Evolutionary conservation across 2,329 filamentous ascomycete genomes (phyloP).

Genomic region (Geosmithia putterillii): DNA sequence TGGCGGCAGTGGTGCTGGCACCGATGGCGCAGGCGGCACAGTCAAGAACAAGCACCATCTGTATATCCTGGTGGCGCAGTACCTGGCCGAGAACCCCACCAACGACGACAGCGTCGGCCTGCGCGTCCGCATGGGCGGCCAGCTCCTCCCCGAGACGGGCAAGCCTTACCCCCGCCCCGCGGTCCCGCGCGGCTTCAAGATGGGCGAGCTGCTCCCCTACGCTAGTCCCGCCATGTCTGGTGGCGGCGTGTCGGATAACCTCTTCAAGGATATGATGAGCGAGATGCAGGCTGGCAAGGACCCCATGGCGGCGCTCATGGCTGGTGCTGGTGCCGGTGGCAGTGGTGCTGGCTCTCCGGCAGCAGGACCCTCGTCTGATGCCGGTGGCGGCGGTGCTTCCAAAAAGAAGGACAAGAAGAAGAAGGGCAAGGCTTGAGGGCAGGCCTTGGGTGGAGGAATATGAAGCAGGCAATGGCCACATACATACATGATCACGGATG

Average conservation of each 20-base stretch:
- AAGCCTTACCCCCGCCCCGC: conserved; percentile 61
- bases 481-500: background rate
- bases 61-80: conserved; percentile 65
- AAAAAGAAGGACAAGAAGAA: conserved; percentile 38
- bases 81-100: conserved; percentile 68
- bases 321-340: conserved; percentile 13
- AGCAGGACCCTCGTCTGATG: background rate
- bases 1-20: too few relatives aligned
- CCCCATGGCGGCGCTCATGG: conserved; percentile 29
- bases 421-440: conserved; percentile 24
- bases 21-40: conserved; percentile 16
- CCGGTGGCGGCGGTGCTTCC: conserved; percentile 9
- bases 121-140: conserved; percentile 59
- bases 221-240: conserved; percentile 84
- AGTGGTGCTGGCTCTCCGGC: conserved; percentile 3
- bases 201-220: conserved; percentile 71
- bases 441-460: background rate
- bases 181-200: conserved; percentile 83
- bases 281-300: conserved; percentile 58
- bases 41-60: conserved; percentile 78
- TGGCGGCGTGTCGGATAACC: conserved; percentile 86
- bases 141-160: conserved; percentile 48
- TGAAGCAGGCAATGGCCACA: too few relatives aligned
- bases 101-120: conserved; percentile 56
- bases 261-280: conserved; percentile 93